Conservation (phyloP, 2,329 filamentous ascomycete species). For the Mollisiaceae sp. region DNA sequence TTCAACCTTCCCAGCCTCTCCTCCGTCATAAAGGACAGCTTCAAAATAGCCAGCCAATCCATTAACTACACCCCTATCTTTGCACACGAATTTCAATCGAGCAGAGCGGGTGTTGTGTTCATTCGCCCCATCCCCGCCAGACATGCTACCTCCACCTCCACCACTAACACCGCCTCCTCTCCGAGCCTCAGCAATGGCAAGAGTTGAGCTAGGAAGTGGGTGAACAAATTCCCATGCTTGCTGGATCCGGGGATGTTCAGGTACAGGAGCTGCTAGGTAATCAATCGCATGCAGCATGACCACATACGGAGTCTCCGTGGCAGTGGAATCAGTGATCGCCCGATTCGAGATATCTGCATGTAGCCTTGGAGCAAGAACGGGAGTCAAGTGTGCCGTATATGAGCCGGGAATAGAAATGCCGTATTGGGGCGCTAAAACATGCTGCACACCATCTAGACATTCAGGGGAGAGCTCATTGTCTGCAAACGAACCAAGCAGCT, state of each 20-base stretch:
- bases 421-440: slow-evolving; percentile 76
- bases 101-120: slow-evolving; percentile 88
- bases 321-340: slow-evolving; percentile 64
- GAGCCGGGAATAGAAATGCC: slow-evolving; percentile 93
- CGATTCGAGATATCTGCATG: slow-evolving; percentile 79
- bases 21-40: slow-evolving; percentile 80
- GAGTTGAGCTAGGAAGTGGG: slow-evolving; percentile 65
- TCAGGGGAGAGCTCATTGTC: slow-evolving; percentile 98
- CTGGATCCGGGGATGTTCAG: slow-evolving; percentile 68
- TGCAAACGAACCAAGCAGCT: slow-evolving; percentile 91
- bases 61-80: slow-evolving; percentile 82
- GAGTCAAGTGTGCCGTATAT: slow-evolving; percentile 93
- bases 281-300: slow-evolving; percentile 91
- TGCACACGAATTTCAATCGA: slow-evolving; percentile 77
- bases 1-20: slow-evolving; percentile 67
- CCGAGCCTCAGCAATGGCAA: slow-evolving; percentile 60
- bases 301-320: slow-evolving; percentile 92
- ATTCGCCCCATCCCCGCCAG: slow-evolving; percentile 80
- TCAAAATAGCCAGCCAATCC: slow-evolving; percentile 96
- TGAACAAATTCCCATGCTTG: slow-evolving; percentile 82
- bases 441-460: slow-evolving; percentile 93
- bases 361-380: slow-evolving; percentile 85
- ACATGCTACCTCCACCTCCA: slow-evolving; percentile 74
- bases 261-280: slow-evolving; percentile 72
- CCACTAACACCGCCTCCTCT: slow-evolving; percentile 67